Percentiles rank a stretch among this genome's conserved stretches.
These are phyloP conservation scores for Millerago galiae DNA, from an alignment of 805 yeast species.

Conservation along the genomic window DNA sequence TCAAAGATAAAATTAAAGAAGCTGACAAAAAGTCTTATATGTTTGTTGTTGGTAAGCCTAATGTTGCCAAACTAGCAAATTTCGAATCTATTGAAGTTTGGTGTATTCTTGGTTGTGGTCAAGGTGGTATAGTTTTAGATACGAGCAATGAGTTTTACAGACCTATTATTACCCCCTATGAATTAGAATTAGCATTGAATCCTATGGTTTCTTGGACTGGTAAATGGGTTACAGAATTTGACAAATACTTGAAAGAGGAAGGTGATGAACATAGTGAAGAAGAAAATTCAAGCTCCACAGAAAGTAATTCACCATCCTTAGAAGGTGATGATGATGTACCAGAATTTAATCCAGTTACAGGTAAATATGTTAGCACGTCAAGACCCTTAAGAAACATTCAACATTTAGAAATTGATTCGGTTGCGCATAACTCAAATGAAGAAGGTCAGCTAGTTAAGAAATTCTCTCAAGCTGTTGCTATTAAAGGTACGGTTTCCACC, in stretches of 20 bases:
- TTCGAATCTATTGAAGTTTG: conserved; percentile 92
- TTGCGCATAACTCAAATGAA: conserved; percentile 19
- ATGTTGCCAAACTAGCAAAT: conserved; percentile 93
- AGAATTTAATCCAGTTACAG: conserved; percentile 84
- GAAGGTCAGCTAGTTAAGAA: conserved; percentile 44
- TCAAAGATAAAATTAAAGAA: conserved; percentile 52
- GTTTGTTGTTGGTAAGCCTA: conserved; percentile 96
- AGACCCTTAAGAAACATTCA: conserved; percentile 66
- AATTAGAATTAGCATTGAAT: conserved; percentile 71
- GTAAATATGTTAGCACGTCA: conserved; percentile 59
- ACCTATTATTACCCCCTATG: conserved; percentile 93
- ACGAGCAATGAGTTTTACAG: conserved; percentile 73
- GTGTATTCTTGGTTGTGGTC: conserved; percentile 93
- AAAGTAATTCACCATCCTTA: conserved; percentile 9
- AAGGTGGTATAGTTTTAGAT: conserved; percentile 86
- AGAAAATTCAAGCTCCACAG: conserved; percentile 2
- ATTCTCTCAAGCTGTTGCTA: conserved; percentile 52
- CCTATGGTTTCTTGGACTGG: conserved; percentile 87
- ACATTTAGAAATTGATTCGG: conserved; percentile 55
- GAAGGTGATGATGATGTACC: conserved; percentile 55
- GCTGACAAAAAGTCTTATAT: conserved; percentile 90
- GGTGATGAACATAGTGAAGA: conserved; percentile 25
- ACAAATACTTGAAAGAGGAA: conserved; percentile 37
- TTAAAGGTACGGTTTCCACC: conserved; percentile 79
- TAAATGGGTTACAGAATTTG: conserved; percentile 82